Evolutionary conservation across 2,329 filamentous ascomycete genomes (phyloP).

Genomic region (Curvularia sp.): DNA sequence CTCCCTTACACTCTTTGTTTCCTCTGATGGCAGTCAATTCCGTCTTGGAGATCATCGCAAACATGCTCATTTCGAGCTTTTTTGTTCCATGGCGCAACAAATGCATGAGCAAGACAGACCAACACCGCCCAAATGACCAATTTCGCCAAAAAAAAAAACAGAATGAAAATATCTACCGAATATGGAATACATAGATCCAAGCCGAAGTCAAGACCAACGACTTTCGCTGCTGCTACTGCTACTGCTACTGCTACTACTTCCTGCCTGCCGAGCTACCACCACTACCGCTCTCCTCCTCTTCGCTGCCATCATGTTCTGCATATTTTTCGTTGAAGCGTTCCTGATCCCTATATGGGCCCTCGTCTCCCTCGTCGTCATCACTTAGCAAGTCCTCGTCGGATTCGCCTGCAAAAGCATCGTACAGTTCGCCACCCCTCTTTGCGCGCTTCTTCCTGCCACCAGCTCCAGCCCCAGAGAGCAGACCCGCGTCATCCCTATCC

Average conservation of each 20-base stretch:
- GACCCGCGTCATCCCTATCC: slow-evolving; percentile 60
- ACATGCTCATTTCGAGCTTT: background rate
- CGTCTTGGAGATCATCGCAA: background rate
- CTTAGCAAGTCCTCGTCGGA: slow-evolving; percentile 75
- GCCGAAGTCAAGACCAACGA: background rate
- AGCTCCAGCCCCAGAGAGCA: slow-evolving; percentile 46
- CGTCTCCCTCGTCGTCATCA: slow-evolving; percentile 52
- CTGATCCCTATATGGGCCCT: slow-evolving; percentile 48
- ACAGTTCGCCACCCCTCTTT: slow-evolving; percentile 82
- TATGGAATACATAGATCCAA: background rate
- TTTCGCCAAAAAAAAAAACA: background rate
- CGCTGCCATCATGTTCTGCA: slow-evolving; percentile 34
- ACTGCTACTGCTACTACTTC: slow-evolving; percentile 30
- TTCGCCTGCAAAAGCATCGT: slow-evolving; percentile 95
- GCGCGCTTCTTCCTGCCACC: slow-evolving; percentile 56
- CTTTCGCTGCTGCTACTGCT: background rate
- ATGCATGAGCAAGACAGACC: background rate
- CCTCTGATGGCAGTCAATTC: background rate
- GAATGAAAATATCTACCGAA: background rate
- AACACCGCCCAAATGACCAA: background rate
- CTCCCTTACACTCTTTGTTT: background rate
- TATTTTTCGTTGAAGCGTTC: slow-evolving; percentile 46
- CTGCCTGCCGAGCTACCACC: slow-evolving; percentile 32
- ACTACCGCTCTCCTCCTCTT: slow-evolving; percentile 35
- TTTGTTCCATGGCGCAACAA: background rate